phyloP scores from a whole-genome alignment of 1,284 basidiomycete species.

The Ustilago cynodontis region DNA sequence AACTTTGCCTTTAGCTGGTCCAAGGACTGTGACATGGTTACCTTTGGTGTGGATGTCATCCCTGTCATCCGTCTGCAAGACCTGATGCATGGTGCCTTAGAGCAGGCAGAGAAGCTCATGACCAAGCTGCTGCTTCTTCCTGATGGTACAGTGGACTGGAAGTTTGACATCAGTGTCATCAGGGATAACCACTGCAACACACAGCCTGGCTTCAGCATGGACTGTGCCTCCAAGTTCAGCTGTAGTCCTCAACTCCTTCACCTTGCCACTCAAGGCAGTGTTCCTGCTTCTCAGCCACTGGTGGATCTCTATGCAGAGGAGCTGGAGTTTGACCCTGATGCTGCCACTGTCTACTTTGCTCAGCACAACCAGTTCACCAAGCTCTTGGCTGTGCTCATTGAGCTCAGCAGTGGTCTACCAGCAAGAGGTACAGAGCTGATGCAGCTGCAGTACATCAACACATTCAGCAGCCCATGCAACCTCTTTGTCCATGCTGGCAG shows the following conservation, averaged over 20 bases:
- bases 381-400: slow-evolving; percentile 5
- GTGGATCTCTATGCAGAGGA: neutral
- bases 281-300: neutral
- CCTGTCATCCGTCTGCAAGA: neutral
- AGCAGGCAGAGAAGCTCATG: neutral
- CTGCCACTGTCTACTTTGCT: neutral
- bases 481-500: slow-evolving; percentile 1
- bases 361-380: slow-evolving; percentile 6
- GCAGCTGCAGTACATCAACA: slow-evolving; percentile 10
- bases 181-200: slow-evolving; percentile 1
- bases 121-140: neutral
- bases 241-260: neutral
- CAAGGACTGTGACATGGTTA: neutral
- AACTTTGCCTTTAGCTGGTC: neutral
- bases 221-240: neutral
- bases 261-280: neutral
- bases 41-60: neutral
- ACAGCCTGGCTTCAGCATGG: slow-evolving; percentile 2
- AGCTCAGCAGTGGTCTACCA: slow-evolving; percentile 2
- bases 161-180: neutral
- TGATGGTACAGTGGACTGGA: neutral
- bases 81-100: neutral
- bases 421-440: slow-evolving; percentile 11
- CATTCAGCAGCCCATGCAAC: neutral
- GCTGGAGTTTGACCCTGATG: neutral